Conservation (phyloP, 2,329 filamentous ascomycete genomes). For the Didymella segeticola region DNA sequence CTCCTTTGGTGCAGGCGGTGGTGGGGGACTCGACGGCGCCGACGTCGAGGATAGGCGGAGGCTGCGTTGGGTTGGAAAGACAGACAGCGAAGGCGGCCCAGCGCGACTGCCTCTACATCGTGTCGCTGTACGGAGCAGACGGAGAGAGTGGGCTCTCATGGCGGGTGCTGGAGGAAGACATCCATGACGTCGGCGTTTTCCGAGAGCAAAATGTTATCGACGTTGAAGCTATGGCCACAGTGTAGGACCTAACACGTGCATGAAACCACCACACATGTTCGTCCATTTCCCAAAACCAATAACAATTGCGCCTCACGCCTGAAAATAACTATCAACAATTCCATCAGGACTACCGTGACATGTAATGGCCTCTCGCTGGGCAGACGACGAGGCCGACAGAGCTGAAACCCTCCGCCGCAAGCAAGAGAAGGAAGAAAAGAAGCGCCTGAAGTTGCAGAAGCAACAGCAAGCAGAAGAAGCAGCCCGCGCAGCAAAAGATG, state of each 20-base stretch:
- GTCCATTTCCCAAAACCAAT: not conserved
- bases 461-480: constrained; percentile 69
- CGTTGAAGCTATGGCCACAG: constrained; percentile 45
- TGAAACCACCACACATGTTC: not conserved
- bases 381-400: constrained; percentile 80
- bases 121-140: constrained; percentile 31
- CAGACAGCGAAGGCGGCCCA: constrained; percentile 11
- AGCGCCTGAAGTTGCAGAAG: constrained; percentile 81
- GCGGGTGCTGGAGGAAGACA: constrained; percentile 29
- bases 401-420: constrained; percentile 75
- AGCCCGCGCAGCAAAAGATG: constrained; percentile 34
- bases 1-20: constrained; percentile 21
- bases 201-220: constrained; percentile 36
- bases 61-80: constrained; percentile 19
- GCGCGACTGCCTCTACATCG: constrained; percentile 26
- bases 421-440: constrained; percentile 88
- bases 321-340: not conserved
- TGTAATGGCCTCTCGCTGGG: constrained; percentile 77
- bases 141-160: constrained; percentile 43
- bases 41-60: constrained; percentile 49
- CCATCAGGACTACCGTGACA: not conserved
- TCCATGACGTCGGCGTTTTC: constrained; percentile 43
- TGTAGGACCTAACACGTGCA: constrained; percentile 2
- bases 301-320: not conserved
- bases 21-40: constrained; percentile 21